Conservation (phyloP, 2,329 filamentous ascomycete genomes). For the Monosporascus ibericus region DNA sequence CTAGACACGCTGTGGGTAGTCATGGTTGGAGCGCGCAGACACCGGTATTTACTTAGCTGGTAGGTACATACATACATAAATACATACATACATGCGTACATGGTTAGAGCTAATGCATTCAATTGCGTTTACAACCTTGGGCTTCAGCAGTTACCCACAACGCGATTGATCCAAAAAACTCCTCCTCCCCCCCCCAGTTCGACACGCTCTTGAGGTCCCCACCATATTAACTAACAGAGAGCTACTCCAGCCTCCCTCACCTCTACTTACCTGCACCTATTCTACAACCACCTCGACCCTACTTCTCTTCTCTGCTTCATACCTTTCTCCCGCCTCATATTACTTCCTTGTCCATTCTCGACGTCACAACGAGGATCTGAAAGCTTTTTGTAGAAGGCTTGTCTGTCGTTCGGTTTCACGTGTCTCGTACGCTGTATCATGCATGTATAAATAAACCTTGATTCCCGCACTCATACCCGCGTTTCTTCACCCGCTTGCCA, state of each 20-base stretch:
- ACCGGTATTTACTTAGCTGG: background rate
- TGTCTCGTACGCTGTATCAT: constrained; percentile 15
- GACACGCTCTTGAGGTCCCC: background rate
- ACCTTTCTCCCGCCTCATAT: constrained; percentile 6
- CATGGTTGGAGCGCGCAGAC: background rate
- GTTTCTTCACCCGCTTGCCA: constrained; percentile 19
- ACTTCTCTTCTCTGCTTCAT: background rate
- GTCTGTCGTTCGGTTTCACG: constrained; percentile 11
- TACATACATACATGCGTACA: no score
- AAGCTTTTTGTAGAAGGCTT: constrained; percentile 2
- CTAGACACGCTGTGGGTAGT: constrained; percentile 3
- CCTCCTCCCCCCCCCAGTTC: background rate
- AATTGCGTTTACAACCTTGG: no score
- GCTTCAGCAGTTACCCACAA: background rate
- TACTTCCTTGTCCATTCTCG: constrained; percentile 7
- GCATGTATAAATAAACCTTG: constrained; percentile 14
- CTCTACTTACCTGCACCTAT: background rate
- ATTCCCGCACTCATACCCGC: constrained; percentile 19
- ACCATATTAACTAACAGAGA: background rate
- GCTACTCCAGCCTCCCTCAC: background rate
- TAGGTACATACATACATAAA: no score
- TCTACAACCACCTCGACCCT: background rate
- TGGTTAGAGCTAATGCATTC: no score
- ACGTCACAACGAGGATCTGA: constrained; percentile 9
- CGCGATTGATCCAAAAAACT: background rate